Percentiles rank a stretch among this genome's conserved stretches.
Conservation (phyloP, 2,329 filamentous ascomycete species). For the Aureobasidium zeae region DNA sequence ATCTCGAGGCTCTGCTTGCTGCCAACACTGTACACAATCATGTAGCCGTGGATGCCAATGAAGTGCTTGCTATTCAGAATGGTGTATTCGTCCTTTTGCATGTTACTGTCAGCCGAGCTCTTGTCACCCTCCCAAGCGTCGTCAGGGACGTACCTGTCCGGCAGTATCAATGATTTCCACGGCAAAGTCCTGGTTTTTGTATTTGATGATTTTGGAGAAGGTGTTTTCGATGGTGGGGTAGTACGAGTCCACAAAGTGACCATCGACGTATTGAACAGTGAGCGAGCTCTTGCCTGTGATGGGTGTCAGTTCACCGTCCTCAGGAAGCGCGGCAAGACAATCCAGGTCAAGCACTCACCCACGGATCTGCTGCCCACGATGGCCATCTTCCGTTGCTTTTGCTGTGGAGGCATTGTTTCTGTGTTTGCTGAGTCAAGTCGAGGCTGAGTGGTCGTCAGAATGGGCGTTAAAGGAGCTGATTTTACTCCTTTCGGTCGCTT, state of each 20-base stretch:
- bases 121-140: neutral
- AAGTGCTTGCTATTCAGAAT: constrained; percentile 98
- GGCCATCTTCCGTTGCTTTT: constrained; percentile 89
- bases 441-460: neutral
- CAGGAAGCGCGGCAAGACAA: neutral
- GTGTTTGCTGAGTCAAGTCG: neutral
- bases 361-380: constrained; percentile 93
- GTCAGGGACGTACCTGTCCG: constrained; percentile 60
- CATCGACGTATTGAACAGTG: constrained; percentile 93
- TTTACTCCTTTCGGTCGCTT: too few species aligned
- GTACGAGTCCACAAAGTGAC: constrained; percentile 97
- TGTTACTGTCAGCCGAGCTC: neutral
- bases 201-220: constrained; percentile 89
- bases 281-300: constrained; percentile 85
- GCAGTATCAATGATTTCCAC: constrained; percentile 98
- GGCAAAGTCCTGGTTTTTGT: constrained; percentile 84
- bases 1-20: constrained; percentile 94
- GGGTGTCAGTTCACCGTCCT: constrained; percentile 8
- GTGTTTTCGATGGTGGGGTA: constrained; percentile 99
- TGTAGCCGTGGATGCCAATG: constrained; percentile 97
- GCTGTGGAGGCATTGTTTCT: constrained; percentile 52
- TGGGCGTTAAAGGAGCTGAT: too few species aligned
- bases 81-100: constrained; percentile 80
- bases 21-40: constrained; percentile 96
- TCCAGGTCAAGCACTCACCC: constrained; percentile 46